These are phyloP conservation scores for Cryphonectria naterciae DNA, from an alignment of 2,329 filamentous ascomycete species.

Conservation along the genomic window DNA sequence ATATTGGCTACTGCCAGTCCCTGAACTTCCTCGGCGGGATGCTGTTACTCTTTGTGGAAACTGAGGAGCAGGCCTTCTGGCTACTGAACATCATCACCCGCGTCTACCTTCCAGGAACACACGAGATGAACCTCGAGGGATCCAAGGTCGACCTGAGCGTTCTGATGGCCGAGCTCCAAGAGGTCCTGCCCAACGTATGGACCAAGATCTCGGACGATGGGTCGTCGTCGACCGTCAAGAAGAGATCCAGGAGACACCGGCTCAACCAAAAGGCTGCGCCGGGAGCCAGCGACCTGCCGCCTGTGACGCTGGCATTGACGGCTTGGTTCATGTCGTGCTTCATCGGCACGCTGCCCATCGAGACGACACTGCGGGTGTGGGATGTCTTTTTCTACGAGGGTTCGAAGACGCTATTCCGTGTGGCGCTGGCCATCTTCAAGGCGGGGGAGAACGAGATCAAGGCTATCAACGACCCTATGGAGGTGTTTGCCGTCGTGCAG, in stretches of 20 bases:
- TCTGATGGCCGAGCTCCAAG: constrained; percentile 83
- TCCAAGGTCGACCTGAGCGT: constrained; percentile 94
- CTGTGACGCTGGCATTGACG: constrained; percentile 89
- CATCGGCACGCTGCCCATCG: constrained; percentile 88
- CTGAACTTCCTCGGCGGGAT: constrained; percentile 94
- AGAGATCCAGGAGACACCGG: constrained; percentile 19
- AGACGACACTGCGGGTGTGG: constrained; percentile 91
- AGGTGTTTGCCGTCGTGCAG: constrained; percentile 94
- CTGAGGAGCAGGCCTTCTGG: constrained; percentile 91
- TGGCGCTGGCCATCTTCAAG: constrained; percentile 91
- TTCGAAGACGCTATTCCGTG: constrained; percentile 89
- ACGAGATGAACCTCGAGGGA: constrained; percentile 86
- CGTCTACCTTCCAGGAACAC: constrained; percentile 85
- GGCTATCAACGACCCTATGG: constrained; percentile 82
- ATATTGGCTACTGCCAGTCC: constrained; percentile 93
- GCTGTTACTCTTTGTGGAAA: constrained; percentile 82
- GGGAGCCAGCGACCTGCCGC: constrained; percentile 61
- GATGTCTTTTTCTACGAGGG: constrained; percentile 96
- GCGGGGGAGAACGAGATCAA: constrained; percentile 80
- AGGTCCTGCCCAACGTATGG: constrained; percentile 83
- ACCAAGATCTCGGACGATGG: constrained; percentile 67
- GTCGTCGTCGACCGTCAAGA: constrained; percentile 22
- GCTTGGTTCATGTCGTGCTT: constrained; percentile 99
- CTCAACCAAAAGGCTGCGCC: constrained; percentile 3
- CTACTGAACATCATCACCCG: constrained; percentile 91